Evolutionary conservation across 176 grass and related monocot species (phyloP).

Genomic region (Guadua angustifolia): DNA sequence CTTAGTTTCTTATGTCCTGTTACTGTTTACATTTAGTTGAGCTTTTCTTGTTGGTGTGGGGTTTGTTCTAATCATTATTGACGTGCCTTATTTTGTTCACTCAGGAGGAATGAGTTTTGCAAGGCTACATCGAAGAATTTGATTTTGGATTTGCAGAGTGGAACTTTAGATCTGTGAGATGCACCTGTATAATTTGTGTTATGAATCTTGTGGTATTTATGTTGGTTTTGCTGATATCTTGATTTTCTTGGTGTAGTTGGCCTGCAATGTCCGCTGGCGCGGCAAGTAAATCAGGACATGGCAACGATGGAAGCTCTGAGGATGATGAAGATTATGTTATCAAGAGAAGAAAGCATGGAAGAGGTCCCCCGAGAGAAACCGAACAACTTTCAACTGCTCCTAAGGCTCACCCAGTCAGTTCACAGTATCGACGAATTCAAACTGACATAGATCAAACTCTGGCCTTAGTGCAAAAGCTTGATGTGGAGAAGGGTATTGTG

Average conservation of each 20-base stretch:
- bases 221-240: constrained; percentile 43
- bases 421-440: constrained; percentile 62
- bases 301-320: constrained; percentile 56
- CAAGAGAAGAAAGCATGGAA: constrained; percentile 71
- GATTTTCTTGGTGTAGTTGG: constrained; percentile 51
- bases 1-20: background rate
- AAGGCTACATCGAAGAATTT: constrained; percentile 66
- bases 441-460: constrained; percentile 66
- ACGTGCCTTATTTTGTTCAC: constrained; percentile 15
- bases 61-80: constrained; percentile 17
- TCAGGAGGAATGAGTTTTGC: constrained; percentile 60
- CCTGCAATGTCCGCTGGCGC: constrained; percentile 53
- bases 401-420: constrained; percentile 68
- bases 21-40: constrained; percentile 9
- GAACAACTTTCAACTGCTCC: constrained; percentile 57
- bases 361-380: constrained; percentile 49
- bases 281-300: constrained; percentile 60
- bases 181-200: constrained; percentile 13
- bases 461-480: constrained; percentile 67
- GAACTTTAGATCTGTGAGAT: constrained; percentile 79
- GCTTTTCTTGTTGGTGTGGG: constrained; percentile 26
- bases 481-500: constrained; percentile 72
- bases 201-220: constrained; percentile 16
- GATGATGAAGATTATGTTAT: constrained; percentile 63
- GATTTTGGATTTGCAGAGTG: constrained; percentile 69